Conservation (phyloP, 2,329 filamentous ascomycete genomes). For the Clarireedia homoeocarpa region DNA sequence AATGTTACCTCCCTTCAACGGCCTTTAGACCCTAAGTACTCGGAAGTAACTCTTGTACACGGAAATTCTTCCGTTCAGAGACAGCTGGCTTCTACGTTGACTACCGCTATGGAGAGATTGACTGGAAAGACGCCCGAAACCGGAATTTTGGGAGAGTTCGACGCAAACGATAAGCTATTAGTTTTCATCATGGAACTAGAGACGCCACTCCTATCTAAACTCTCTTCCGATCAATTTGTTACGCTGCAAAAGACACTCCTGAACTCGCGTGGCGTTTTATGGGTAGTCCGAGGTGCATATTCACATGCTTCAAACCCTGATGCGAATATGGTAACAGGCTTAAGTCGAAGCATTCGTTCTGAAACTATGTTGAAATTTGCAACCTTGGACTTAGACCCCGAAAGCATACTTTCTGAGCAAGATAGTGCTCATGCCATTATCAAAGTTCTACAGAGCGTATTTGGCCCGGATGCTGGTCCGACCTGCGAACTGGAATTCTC, state of each 20-base stretch:
- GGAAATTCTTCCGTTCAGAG: not conserved
- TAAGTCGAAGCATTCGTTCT: constrained; percentile 6
- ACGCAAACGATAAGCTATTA: constrained; percentile 27
- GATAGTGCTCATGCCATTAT: not conserved
- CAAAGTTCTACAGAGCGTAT: not conserved
- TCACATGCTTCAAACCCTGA: constrained; percentile 25
- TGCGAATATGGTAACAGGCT: constrained; percentile 19
- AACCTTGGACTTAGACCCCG: constrained; percentile 7
- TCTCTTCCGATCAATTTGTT: constrained; percentile 35
- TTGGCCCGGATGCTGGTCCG: not conserved
- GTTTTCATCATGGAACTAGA: constrained; percentile 42
- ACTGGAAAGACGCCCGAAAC: not conserved
- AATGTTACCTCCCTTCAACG: not conserved
- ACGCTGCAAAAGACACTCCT: constrained; percentile 35
- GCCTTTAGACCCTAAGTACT: not conserved
- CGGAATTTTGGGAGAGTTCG: constrained; percentile 23
- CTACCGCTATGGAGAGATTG: not conserved
- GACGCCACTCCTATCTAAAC: constrained; percentile 32
- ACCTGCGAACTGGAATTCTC: not conserved
- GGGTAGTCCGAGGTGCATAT: constrained; percentile 40
- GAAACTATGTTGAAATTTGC: constrained; percentile 7
- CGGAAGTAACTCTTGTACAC: not conserved
- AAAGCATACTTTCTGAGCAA: not conserved
- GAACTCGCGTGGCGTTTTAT: constrained; percentile 36
- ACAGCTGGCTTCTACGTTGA: not conserved